Evolutionary conservation across 352 stramenopile species (phyloP), one percentile per base, ranked within the genome.

Genomic region (Pythium monospermum): DNA sequence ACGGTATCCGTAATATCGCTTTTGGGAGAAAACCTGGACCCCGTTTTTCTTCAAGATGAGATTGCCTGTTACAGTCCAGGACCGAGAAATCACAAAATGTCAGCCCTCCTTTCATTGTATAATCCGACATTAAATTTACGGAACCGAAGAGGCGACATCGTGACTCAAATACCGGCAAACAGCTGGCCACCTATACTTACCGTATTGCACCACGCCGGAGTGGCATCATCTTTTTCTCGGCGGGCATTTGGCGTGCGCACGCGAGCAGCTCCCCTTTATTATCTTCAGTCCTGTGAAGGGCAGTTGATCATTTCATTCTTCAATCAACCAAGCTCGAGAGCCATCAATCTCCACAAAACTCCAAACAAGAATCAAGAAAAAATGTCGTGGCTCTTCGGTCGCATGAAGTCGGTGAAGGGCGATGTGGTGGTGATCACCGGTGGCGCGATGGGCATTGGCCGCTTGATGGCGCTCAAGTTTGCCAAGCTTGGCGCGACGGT

Each of bases 401-500:
- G 33, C 18, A 36, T 42, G 18, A 66, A 66, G 51, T 57, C 50
- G 22, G 51, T 69, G 35, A 31, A 40, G 3, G 55, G 55, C 31
- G 55, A 66, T 25, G 57, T 66, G 1, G 61, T 64, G 25, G 23
- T 70, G n/a, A 42, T 70, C 61, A 70, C 61, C 43, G 61, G 61
- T 49, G 61, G 57, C 28, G 57, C 42, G 48, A 70, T 70, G 61
- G 61, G 61, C 32, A 59, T 70, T 33, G 61, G 68, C 8, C 64
- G 68, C 13, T 51, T 73, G 22, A 56, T 77, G 38, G 62, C 68
- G 40, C 62, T 77, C 23, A 40, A 53, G 26, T 77, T 77, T 23
- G 68, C 68, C 1, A 47, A 45, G 22, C 59, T 74, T 18, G 68
- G 68, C 50, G 68, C 65, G 11, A 53, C 57, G 40, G 62, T 77